Conservation (phyloP, 169 alveolate genomes). For the Cyclospora cayetanensis region DNA sequence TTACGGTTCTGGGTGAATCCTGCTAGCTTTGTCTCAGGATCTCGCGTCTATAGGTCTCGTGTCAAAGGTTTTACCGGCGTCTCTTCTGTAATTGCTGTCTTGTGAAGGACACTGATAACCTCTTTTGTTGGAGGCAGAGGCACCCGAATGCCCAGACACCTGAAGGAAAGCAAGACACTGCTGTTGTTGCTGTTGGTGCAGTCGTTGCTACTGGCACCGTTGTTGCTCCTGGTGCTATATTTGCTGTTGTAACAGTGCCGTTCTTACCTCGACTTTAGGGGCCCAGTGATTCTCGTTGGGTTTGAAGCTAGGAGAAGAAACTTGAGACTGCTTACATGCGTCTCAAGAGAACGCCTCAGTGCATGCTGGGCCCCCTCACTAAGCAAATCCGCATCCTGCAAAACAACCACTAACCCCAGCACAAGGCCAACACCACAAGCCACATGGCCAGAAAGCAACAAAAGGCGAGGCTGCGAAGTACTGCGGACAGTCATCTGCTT, state of each 20-base stretch:
- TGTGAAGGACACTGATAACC: conserved; percentile 55
- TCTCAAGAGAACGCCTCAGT: conserved; percentile 18
- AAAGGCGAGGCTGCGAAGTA: too few species aligned
- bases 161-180: conserved; percentile 31
- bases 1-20: not conserved
- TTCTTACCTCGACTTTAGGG: conserved; percentile 10
- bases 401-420: not conserved
- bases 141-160: conserved; percentile 95
- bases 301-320: conserved; percentile 19
- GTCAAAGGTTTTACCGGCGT: not conserved
- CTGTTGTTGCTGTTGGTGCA: not conserved
- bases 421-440: not conserved
- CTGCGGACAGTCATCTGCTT: too few species aligned
- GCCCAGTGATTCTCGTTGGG: not conserved
- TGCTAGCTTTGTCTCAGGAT: not conserved
- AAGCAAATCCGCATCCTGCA: conserved; percentile 37
- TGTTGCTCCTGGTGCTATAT: not conserved
- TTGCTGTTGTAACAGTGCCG: too few species aligned
- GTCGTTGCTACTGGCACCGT: not conserved
- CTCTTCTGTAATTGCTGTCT: not conserved
- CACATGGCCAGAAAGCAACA: too few species aligned
- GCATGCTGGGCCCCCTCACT: conserved; percentile 57
- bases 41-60: not conserved
- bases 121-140: conserved; percentile 92
- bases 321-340: not conserved